These are phyloP conservation scores for Metschnikowia arizonensis DNA, from an alignment of 805 yeast genomes.

Conservation along the genomic window DNA sequence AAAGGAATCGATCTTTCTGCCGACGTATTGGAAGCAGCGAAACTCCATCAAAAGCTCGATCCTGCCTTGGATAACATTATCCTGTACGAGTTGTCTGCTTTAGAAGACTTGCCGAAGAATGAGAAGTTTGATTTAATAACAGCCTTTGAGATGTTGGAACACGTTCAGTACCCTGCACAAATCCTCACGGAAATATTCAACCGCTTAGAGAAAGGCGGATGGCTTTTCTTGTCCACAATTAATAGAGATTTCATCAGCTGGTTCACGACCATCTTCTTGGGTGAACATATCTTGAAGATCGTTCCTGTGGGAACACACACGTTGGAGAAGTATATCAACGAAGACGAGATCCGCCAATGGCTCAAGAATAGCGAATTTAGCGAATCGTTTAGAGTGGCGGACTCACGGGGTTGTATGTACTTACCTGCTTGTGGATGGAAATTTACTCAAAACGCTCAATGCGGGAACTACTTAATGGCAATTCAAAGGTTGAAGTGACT, in stretches of 20 bases:
- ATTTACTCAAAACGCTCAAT: slow-evolving; percentile 51
- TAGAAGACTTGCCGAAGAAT: slow-evolving; percentile 51
- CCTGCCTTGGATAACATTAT: slow-evolving; percentile 57
- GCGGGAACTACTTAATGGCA: slow-evolving; percentile 91
- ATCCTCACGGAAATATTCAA: slow-evolving; percentile 65
- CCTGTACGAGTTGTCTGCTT: slow-evolving; percentile 53
- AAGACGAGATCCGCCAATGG: slow-evolving; percentile 67
- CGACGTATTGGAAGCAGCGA: slow-evolving; percentile 80
- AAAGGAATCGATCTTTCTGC: slow-evolving; percentile 81
- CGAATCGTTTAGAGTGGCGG: slow-evolving; percentile 51
- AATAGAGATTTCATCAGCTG: slow-evolving; percentile 84
- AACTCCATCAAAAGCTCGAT: slow-evolving; percentile 60
- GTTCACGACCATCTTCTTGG: slow-evolving; percentile 90
- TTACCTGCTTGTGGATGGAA: slow-evolving; percentile 85
- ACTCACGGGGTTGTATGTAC: slow-evolving; percentile 74
- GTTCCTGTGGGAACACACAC: slow-evolving; percentile 95
- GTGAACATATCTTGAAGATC: slow-evolving; percentile 70
- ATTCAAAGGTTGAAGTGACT: slow-evolving; percentile 43
- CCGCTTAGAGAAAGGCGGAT: slow-evolving; percentile 75
- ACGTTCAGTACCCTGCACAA: slow-evolving; percentile 78
- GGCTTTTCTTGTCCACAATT: slow-evolving; percentile 84
- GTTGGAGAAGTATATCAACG: slow-evolving; percentile 78
- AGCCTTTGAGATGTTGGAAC: slow-evolving; percentile 93
- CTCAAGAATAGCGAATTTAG: slow-evolving; percentile 36
- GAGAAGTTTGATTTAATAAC: slow-evolving; percentile 73